Percentiles rank a stretch among this genome's conserved stretches.
These are phyloP conservation scores for Fusarium graminum DNA, from an alignment of 2,329 filamentous ascomycete species.

Conservation along the genomic window DNA sequence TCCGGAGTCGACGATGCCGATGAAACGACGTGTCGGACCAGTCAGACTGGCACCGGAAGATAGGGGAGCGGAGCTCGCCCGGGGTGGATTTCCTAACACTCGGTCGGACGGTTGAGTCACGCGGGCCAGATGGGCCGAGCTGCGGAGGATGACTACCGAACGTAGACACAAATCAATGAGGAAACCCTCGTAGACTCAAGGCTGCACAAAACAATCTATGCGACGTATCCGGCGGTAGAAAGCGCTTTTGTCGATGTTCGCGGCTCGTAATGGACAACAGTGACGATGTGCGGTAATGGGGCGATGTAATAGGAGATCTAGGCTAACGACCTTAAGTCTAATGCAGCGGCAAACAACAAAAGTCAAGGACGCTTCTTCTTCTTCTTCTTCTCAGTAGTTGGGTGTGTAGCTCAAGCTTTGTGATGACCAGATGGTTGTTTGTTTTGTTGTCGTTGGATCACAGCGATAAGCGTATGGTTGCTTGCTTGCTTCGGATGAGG, in stretches of 20 bases:
- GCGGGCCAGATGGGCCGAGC: conserved; percentile 36
- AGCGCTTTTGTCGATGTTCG: conserved; percentile 33
- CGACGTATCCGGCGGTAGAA: conserved; percentile 17
- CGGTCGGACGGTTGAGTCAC: conserved; percentile 46
- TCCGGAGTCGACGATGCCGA: conserved; percentile 49
- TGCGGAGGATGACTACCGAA: conserved; percentile 28
- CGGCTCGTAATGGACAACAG: conserved; percentile 25
- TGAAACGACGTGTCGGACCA: conserved; percentile 50
- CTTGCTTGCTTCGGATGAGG: conserved; percentile 44
- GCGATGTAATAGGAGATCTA: conserved; percentile 33
- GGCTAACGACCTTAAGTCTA: conserved; percentile 39
- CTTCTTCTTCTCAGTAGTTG: conserved; percentile 48
- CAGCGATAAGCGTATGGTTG: conserved; percentile 40
- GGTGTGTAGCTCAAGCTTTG: conserved; percentile 39
- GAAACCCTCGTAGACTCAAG: conserved; percentile 48
- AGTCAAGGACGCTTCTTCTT: conserved; percentile 53
- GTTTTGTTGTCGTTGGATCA: conserved; percentile 35
- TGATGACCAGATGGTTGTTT: conserved; percentile 31
- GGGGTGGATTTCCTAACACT: conserved; percentile 41
- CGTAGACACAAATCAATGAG: conserved; percentile 33
- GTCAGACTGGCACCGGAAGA: conserved; percentile 47
- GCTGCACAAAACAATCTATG: conserved; percentile 32
- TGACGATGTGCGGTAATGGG: conserved; percentile 22
- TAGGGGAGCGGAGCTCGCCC: conserved; percentile 53
- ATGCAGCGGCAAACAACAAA: conserved; percentile 38